These are phyloP conservation scores for Phialophora tarda DNA, from an alignment of 2,329 filamentous ascomycete species.

Conservation along the genomic window DNA sequence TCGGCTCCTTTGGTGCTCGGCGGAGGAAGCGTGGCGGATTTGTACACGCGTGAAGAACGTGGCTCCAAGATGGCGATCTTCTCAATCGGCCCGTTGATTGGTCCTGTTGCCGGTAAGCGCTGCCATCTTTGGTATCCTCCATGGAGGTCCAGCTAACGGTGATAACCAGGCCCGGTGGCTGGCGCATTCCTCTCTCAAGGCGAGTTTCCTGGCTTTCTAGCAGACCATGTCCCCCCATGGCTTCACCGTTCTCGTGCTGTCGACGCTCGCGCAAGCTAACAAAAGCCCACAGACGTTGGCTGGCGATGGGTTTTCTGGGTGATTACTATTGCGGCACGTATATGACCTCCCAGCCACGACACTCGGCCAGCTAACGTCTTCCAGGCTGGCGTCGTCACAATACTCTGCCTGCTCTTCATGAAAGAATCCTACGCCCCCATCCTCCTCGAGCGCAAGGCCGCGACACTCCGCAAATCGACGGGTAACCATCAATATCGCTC, in stretches of 20 bases:
- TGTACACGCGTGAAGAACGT: conserved; percentile 34
- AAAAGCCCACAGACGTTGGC: conserved; percentile 12
- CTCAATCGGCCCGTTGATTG: conserved; percentile 36
- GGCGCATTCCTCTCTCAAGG: conserved; percentile 64
- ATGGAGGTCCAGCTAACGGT: not conserved
- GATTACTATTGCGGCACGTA: conserved; percentile 67
- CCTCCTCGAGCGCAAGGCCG: conserved; percentile 62
- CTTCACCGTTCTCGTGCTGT: not conserved
- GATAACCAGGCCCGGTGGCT: conserved; percentile 54
- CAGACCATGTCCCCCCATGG: too few relatives aligned
- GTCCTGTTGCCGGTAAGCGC: conserved; percentile 51
- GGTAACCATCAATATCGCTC: conserved; percentile 51
- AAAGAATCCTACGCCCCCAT: conserved; percentile 67
- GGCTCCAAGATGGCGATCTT: conserved; percentile 38
- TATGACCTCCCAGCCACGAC: not conserved
- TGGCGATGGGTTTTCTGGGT: conserved; percentile 52
- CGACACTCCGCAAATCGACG: conserved; percentile 46
- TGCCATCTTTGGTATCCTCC: not conserved
- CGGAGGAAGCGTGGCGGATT: conserved; percentile 47
- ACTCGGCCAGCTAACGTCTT: not conserved
- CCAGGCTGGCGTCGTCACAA: conserved; percentile 55
- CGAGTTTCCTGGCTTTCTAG: conserved; percentile 1
- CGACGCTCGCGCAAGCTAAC: not conserved
- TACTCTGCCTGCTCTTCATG: conserved; percentile 60
- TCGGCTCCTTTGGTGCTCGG: conserved; percentile 60